Conservation (phyloP, 1,284 basidiomycete species). For the Ganoderma leucocontextum region DNA sequence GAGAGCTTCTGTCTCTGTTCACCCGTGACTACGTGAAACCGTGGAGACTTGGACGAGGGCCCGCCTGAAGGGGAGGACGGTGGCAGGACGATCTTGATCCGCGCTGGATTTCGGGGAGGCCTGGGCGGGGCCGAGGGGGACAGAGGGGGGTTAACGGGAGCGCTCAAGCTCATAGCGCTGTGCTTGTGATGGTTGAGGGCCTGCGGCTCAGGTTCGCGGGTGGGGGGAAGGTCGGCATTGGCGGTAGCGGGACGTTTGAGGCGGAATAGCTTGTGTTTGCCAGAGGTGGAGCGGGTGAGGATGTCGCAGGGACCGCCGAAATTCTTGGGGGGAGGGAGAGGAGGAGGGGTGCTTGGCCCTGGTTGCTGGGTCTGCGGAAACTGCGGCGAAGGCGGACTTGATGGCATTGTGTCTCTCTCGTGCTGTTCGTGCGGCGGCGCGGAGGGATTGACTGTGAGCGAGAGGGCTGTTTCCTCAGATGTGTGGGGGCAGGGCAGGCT, state of each 20-base stretch:
- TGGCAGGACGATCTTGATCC: constrained; percentile 19
- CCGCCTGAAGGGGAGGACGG: constrained; percentile 31
- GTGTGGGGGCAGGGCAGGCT: constrained; percentile 16
- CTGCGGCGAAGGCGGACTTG: constrained; percentile 9
- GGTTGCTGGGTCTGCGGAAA: constrained; percentile 13
- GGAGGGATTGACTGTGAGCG: constrained; percentile 26
- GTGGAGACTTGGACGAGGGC: constrained; percentile 3
- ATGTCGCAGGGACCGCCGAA: constrained; percentile 2
- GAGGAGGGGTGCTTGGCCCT: constrained; percentile 8
- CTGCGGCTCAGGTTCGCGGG: constrained; percentile 13
- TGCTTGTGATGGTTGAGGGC: background rate
- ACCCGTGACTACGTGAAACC: constrained; percentile 7
- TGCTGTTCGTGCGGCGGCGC: constrained; percentile 30
- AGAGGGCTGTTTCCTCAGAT: constrained; percentile 14
- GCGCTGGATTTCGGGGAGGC: constrained; percentile 36
- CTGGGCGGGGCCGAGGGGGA: constrained; percentile 28
- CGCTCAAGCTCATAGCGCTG: constrained; percentile 19
- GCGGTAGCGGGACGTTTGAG: constrained; percentile 38
- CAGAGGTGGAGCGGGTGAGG: constrained; percentile 21
- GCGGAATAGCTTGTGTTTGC: constrained; percentile 34
- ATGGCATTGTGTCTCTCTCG: constrained; percentile 10
- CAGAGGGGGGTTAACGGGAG: constrained; percentile 11
- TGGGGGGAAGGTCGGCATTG: constrained; percentile 13
- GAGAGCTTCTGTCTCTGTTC: constrained; percentile 9
- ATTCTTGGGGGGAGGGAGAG: constrained; percentile 17